These are phyloP conservation scores for Fusarium abutilonis DNA, from an alignment of 2,329 filamentous ascomycete genomes.

Conservation along the genomic window DNA sequence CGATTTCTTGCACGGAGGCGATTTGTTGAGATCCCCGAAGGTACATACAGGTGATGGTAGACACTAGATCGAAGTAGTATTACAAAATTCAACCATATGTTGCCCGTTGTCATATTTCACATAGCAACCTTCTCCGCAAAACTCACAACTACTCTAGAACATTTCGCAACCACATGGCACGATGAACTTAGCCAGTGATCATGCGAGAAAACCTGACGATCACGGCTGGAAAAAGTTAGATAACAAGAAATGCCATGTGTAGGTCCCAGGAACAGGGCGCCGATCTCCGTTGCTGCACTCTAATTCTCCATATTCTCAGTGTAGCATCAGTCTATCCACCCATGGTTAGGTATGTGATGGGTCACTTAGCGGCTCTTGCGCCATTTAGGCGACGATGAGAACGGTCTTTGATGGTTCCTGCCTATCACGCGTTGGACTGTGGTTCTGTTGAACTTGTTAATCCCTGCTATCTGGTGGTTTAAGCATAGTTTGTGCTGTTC, in stretches of 20 bases:
- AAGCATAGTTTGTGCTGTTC: not conserved
- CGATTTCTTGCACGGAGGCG: not conserved
- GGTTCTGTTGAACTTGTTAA: not conserved
- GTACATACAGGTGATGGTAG: too few species aligned
- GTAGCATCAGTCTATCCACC: not conserved
- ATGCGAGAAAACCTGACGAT: conserved; percentile 8
- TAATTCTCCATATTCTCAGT: not conserved
- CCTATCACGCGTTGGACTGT: not conserved
- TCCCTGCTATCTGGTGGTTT: not conserved
- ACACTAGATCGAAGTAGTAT: too few species aligned
- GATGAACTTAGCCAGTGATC: not conserved
- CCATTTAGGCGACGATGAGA: not conserved
- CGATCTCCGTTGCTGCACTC: conserved; percentile 8
- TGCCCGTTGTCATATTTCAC: not conserved
- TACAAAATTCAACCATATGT: too few species aligned
- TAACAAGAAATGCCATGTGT: not conserved
- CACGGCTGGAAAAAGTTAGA: not conserved
- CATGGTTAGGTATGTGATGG: conserved; percentile 11
- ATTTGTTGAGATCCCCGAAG: too few species aligned
- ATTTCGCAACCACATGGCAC: conserved; percentile 5
- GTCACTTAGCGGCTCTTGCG: not conserved
- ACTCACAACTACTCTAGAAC: conserved; percentile 2
- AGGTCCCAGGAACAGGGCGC: not conserved
- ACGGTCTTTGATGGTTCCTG: conserved; percentile 1
- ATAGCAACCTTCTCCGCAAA: not conserved